phyloP scores from a whole-genome alignment of 768 basidiomycete genomes.

The Tremella mesenterica region DNA sequence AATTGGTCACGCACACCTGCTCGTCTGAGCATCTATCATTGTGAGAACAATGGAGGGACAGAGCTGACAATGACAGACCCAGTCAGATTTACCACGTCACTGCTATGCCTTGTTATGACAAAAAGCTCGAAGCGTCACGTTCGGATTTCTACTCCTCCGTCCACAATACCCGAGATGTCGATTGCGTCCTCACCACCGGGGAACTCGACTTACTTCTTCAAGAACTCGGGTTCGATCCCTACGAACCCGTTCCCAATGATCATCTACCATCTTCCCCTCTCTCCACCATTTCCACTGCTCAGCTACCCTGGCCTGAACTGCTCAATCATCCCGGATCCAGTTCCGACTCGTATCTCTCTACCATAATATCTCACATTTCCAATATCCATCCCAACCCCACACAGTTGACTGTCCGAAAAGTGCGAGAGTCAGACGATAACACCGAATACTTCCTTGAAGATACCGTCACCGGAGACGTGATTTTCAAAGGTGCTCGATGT shows the following conservation, averaged over 20 bases:
- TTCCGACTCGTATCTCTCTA: slow-evolving; percentile 85
- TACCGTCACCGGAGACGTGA: slow-evolving; percentile 51
- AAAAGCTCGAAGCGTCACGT: slow-evolving; percentile 94
- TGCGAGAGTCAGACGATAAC: slow-evolving; percentile 44
- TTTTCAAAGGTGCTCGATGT: slow-evolving; percentile 90
- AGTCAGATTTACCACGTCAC: slow-evolving; percentile 88
- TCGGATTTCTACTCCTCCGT: slow-evolving; percentile 70
- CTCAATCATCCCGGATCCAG: slow-evolving; percentile 71
- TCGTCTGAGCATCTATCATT: too few species aligned
- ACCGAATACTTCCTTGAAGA: slow-evolving; percentile 46
- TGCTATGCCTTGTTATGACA: slow-evolving; percentile 99
- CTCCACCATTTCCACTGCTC: slow-evolving; percentile 1
- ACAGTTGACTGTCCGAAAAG: slow-evolving; percentile 27
- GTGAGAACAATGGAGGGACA: not conserved
- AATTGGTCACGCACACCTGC: too few species aligned
- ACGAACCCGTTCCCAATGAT: slow-evolving; percentile 53
- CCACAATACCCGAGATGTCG: slow-evolving; percentile 81
- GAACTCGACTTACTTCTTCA: slow-evolving; percentile 78
- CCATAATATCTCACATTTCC: slow-evolving; percentile 57
- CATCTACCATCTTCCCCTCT: slow-evolving; percentile 16
- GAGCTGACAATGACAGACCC: slow-evolving; percentile 51
- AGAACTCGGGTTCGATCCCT: slow-evolving; percentile 72
- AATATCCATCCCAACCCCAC: slow-evolving; percentile 27
- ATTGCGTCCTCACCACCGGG: slow-evolving; percentile 94
- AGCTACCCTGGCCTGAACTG: slow-evolving; percentile 57